Evolutionary conservation across 2,329 filamentous ascomycete species (phyloP).

Genomic region (Rhexocercosporidium sp.): DNA sequence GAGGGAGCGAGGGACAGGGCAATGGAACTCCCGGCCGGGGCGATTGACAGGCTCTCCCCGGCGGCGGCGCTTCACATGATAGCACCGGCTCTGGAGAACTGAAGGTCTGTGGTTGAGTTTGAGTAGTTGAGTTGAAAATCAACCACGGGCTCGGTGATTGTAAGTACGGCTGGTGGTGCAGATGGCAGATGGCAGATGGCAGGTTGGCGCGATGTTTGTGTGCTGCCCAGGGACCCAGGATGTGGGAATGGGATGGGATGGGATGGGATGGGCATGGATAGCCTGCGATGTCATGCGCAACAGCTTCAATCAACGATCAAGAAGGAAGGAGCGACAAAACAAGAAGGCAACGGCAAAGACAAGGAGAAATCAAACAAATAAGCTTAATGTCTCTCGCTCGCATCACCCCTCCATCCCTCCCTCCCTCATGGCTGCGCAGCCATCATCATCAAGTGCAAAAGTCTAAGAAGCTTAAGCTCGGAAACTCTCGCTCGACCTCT

Average conservation of each 20-base stretch:
- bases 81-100: slow-evolving; percentile 1
- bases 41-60: slow-evolving; percentile 9
- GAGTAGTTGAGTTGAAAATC: too few relatives aligned
- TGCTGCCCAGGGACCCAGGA: not conserved
- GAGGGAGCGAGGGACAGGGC: not conserved
- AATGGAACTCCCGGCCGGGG: not conserved
- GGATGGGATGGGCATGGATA: not conserved
- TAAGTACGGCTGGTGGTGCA: not conserved
- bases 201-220: not conserved
- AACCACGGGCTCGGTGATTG: slow-evolving; percentile 29
- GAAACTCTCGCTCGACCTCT: slow-evolving; percentile 6
- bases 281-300: slow-evolving; percentile 1
- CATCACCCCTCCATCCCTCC: too few relatives aligned
- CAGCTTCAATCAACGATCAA: too few relatives aligned
- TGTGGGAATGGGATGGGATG: not conserved
- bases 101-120: too few relatives aligned
- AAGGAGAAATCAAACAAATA: slow-evolving; percentile 6
- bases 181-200: not conserved
- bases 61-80: slow-evolving; percentile 21
- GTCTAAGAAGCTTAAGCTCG: slow-evolving; percentile 14
- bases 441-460: not conserved
- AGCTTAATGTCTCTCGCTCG: slow-evolving; percentile 16
- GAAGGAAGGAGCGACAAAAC: slow-evolving; percentile 13
- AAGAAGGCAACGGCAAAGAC: not conserved
- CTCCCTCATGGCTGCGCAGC: too few relatives aligned